phyloP scores from a whole-genome alignment of 495 filamentous ascomycete species.

The Annulohypoxylon nitens region DNA sequence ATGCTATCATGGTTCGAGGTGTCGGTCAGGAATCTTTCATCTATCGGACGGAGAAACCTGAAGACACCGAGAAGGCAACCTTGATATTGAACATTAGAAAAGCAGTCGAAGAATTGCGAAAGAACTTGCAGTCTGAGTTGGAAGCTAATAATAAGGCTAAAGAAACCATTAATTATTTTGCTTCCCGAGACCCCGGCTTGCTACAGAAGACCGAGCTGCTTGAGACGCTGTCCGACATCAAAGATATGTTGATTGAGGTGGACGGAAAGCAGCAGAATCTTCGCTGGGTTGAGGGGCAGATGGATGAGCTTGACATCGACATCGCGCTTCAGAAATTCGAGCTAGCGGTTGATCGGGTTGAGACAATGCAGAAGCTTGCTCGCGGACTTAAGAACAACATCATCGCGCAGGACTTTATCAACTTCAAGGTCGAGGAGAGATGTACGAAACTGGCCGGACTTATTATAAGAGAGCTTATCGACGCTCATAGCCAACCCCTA shows the following conservation, averaged over 20 bases:
- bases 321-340: constrained; percentile 94
- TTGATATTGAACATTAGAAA: constrained; percentile 91
- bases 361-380: constrained; percentile 83
- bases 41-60: constrained; percentile 82
- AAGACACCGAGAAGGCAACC: constrained; percentile 79
- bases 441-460: constrained; percentile 81
- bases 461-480: constrained; percentile 78
- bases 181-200: constrained; percentile 75
- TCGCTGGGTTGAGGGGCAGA: constrained; percentile 92
- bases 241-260: constrained; percentile 90
- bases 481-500: constrained; percentile 75
- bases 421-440: constrained; percentile 87
- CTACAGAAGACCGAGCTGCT: constrained; percentile 80
- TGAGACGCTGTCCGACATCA: constrained; percentile 75
- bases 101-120: constrained; percentile 88
- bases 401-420: constrained; percentile 89
- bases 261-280: constrained; percentile 97
- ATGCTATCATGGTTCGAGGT: constrained; percentile 88
- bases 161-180: constrained; percentile 85
- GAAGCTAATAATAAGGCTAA: constrained; percentile 81
- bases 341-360: constrained; percentile 81
- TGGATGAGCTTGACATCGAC: constrained; percentile 96
- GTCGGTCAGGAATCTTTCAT: constrained; percentile 93
- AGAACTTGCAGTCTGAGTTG: constrained; percentile 82
- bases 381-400: constrained; percentile 84